Percentiles rank a stretch among this genome's conserved stretches.
Conservation (phyloP, 129 eudicot species). For the Kitagawia praeruptora region DNA sequence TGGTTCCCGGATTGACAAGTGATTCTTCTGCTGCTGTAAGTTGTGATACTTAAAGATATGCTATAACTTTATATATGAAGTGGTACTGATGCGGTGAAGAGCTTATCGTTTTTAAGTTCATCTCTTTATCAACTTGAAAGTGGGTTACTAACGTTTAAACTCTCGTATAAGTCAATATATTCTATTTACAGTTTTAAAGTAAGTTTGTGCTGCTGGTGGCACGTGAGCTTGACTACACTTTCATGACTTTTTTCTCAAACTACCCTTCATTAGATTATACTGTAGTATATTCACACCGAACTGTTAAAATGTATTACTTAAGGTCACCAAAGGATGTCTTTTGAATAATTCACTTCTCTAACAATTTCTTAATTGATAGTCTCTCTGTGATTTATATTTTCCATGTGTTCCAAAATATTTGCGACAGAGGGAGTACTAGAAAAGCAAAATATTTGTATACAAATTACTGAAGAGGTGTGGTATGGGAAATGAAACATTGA, state of each 20-base stretch:
- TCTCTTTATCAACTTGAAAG: not conserved
- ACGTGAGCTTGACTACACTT: not conserved
- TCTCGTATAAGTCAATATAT: not conserved
- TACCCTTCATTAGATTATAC: not conserved
- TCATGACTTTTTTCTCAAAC: not conserved
- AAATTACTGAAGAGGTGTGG: not conserved
- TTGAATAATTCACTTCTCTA: not conserved
- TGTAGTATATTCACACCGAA: too few relatives aligned
- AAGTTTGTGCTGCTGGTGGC: not conserved
- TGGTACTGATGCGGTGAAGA: not conserved
- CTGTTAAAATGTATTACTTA: not conserved
- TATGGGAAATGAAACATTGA: too few relatives aligned
- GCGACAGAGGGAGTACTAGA: not conserved
- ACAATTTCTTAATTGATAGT: not conserved
- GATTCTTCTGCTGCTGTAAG: constrained; percentile 16
- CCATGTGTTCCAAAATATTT: not conserved
- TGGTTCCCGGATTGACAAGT: constrained; percentile 13
- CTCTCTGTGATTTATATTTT: not conserved
- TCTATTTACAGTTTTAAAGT: not conserved
- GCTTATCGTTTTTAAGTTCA: not conserved
- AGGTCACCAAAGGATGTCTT: not conserved
- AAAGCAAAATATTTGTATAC: not conserved
- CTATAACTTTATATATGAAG: not conserved
- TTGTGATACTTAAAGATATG: not conserved
- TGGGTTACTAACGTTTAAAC: not conserved